Base-by-base conservation (phyloP, 106 monocot species). In the Dioscorea alata region DNA sequence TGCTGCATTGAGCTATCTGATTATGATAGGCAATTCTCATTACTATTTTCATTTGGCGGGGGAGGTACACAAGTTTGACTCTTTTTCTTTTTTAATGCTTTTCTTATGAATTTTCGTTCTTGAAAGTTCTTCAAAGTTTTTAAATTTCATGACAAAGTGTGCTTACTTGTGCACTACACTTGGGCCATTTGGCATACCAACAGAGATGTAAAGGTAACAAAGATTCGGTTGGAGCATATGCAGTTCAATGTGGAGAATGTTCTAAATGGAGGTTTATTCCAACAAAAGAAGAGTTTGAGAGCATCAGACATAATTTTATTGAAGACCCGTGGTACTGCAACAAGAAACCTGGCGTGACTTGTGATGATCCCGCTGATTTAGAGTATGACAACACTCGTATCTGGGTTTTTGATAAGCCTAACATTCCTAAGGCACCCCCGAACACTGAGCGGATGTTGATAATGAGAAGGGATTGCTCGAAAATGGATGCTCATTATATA, bases 321-420 rank as follows among this genome's bases (percentile, higher is more conserved):
- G 88, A 94, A 65, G 77, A 94, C 31, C 94, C 94, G 18, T 91
- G 85, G 85, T 32, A 49, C 72, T 94, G 94, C 73, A 66, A 69
- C 51, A 94, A 71, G 58, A 85, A 72, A 2, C 65, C 76, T 8
- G 57, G 68, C 20, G 33, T 73, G 61, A 85, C 91, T 5, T 94
- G 94, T 34, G 90, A 86, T 49, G 81, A 91, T 69, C 81, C 83
- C 23, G 85, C 34, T n/a, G 90, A 94, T 50, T 67, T 94, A 15
- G 83, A 91, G 63, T 88, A 81, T 24, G 85, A 94, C 54, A 75
- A 66, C 12, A 88, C 64, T 57, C 67, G 77, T 2, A 16, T 94
- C 14, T 94, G 94, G 94, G 83, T 88, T 16, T 71, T 91, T 23
- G 94, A 94, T 57, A 94, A 85, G 74, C 94, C 94, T 50, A 86